A percentile compares a stretch with the other conserved stretches of the same genome.
Evolutionary conservation across 75 land plant species (phyloP).

Genomic region (Sequoiadendron giganteum): DNA sequence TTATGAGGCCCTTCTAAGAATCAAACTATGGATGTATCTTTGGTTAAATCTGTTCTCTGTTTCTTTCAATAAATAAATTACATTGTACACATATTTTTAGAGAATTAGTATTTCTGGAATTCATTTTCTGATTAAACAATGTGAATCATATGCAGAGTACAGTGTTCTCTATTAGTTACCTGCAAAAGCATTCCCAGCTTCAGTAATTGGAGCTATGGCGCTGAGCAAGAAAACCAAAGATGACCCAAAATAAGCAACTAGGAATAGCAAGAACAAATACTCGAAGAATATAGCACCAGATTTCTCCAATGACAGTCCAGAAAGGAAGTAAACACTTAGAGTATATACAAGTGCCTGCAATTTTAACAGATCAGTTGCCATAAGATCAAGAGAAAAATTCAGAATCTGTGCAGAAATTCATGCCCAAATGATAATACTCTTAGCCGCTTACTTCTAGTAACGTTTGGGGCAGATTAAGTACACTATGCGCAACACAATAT

Average conservation of each 20-base stretch:
- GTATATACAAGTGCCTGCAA: slow-evolving; percentile 30
- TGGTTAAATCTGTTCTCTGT: background rate
- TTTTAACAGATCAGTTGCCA: background rate
- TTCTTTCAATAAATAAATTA: background rate
- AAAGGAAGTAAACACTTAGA: slow-evolving; percentile 22
- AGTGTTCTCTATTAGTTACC: slow-evolving; percentile 6
- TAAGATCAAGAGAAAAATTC: background rate
- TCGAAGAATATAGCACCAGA: slow-evolving; percentile 17
- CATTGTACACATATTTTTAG: background rate
- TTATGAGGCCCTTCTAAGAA: background rate
- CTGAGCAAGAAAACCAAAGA: slow-evolving; percentile 33
- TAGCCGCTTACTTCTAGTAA: slow-evolving; percentile 35
- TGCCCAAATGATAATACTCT: background rate
- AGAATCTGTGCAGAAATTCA: background rate
- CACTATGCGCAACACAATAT: slow-evolving; percentile 33
- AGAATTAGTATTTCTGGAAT: background rate
- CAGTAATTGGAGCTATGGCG: slow-evolving; percentile 29
- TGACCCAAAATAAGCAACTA: slow-evolving; percentile 32
- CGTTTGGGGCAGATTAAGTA: slow-evolving; percentile 38
- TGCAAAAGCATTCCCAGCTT: slow-evolving; percentile 33
- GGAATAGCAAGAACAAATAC: slow-evolving; percentile 18
- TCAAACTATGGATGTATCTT: background rate
- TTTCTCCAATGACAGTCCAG: slow-evolving; percentile 18
- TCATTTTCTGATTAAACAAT: background rate
- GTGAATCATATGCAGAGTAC: background rate